Conservation (phyloP, 1,139 yeast species). For the Fermentozyma sake region DNA sequence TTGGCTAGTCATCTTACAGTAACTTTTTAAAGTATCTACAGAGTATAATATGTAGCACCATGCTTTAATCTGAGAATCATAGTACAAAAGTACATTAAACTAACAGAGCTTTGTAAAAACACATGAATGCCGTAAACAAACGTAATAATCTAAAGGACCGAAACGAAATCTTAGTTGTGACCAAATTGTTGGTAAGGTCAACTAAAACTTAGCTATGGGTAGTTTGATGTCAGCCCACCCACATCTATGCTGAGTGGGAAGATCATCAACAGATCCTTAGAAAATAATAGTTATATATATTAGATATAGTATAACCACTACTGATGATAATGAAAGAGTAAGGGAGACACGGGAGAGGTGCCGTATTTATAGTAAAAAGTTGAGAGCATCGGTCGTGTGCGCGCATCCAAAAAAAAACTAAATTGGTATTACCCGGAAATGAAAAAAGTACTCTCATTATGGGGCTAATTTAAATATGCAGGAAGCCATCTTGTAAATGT, state of each 20-base stretch:
- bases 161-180: constrained; percentile 21
- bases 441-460: too few species aligned
- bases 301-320: constrained; percentile 20
- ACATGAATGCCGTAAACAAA: constrained; percentile 21
- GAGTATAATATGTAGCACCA: constrained; percentile 21
- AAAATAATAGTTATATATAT: constrained; percentile 18
- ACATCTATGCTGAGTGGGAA: constrained; percentile 12
- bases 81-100: constrained; percentile 7
- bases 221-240: constrained; percentile 9
- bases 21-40: too few species aligned
- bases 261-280: constrained; percentile 15
- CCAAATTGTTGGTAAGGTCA: constrained; percentile 19
- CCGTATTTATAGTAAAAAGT: constrained; percentile 10
- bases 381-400: too few species aligned
- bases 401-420: constrained; percentile 2
- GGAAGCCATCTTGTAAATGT: too few species aligned
- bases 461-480: constrained; percentile 1
- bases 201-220: constrained; percentile 19
- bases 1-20: too few species aligned
- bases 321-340: constrained; percentile 13
- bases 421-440: constrained; percentile 11
- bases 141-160: constrained; percentile 29
- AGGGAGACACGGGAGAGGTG: constrained; percentile 11
- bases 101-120: constrained; percentile 14
- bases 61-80: constrained; percentile 22